Percentiles rank a stretch among this genome's conserved stretches.
These are phyloP conservation scores for Croton laevigatus DNA, from an alignment of 441 rosid genomes.

Conservation along the genomic window DNA sequence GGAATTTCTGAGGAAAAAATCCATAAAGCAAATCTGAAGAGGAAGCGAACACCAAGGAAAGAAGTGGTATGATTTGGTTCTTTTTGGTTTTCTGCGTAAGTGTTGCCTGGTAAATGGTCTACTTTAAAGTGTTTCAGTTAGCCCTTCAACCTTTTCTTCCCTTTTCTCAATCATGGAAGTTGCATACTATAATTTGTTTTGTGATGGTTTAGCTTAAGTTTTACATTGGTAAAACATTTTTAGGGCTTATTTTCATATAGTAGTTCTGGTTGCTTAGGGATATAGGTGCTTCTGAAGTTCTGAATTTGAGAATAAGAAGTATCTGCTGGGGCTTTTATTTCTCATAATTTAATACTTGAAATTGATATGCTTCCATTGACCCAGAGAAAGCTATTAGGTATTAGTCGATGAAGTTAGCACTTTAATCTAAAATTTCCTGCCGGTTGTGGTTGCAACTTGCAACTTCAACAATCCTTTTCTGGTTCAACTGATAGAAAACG, in stretches of 20 bases:
- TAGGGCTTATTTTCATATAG: background rate
- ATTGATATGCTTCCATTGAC: background rate
- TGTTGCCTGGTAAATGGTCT: conserved; percentile 9
- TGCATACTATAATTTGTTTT: background rate
- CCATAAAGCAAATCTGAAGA: conserved; percentile 34
- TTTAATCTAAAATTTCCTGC: background rate
- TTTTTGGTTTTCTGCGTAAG: background rate
- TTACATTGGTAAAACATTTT: background rate
- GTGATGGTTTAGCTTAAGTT: conserved; percentile 2
- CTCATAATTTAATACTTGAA: background rate
- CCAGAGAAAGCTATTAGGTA: background rate
- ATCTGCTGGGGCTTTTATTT: conserved; percentile 1
- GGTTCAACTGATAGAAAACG: background rate
- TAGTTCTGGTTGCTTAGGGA: background rate
- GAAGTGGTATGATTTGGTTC: conserved; percentile 39
- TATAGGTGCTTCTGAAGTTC: background rate
- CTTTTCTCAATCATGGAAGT: background rate
- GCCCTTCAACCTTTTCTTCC: background rate
- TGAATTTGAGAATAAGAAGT: background rate
- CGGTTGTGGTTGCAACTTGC: conserved; percentile 9
- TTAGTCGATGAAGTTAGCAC: background rate
- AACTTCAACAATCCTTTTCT: background rate
- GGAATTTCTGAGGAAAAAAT: conserved; percentile 32
- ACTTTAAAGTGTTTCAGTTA: conserved; percentile 1
- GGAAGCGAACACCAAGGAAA: conserved; percentile 42